A percentile compares a stretch with the other conserved stretches of the same genome.
Conservation (phyloP, 345 rosid species). For the Eucalyptus decipiens region DNA sequence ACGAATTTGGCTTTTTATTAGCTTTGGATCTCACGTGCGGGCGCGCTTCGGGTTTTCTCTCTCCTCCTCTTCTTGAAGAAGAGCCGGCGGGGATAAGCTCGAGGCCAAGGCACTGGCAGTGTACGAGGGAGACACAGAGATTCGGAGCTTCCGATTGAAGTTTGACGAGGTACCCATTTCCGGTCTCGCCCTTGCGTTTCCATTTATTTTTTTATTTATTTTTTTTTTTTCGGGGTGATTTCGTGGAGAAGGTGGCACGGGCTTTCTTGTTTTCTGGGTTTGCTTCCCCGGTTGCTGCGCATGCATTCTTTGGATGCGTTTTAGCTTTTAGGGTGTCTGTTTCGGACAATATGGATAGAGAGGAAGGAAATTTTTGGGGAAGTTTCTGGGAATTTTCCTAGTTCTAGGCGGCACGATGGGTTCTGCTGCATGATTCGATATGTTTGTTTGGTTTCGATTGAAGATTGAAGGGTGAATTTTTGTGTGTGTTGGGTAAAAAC, state of each 20-base stretch:
- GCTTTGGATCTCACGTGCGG: not conserved
- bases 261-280: not conserved
- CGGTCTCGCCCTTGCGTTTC: not conserved
- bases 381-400: not conserved
- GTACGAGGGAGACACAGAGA: not conserved
- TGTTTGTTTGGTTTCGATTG: not conserved
- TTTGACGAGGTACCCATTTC: not conserved
- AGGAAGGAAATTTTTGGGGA: not conserved
- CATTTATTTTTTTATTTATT: fast-evolving
- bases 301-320: not conserved
- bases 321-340: not conserved
- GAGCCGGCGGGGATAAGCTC: not conserved
- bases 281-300: not conserved
- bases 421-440: not conserved
- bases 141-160: not conserved
- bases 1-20: not conserved
- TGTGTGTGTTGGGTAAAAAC: not conserved
- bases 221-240: not conserved
- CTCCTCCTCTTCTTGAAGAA: not conserved
- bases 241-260: not conserved
- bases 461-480: not conserved
- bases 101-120: not conserved
- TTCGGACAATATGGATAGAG: not conserved
- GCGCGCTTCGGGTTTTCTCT: not conserved
- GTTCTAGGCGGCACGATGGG: not conserved